These are phyloP conservation scores for Bondarzewia mesenterica DNA, from an alignment of 1,284 basidiomycete genomes.

Conservation along the genomic window DNA sequence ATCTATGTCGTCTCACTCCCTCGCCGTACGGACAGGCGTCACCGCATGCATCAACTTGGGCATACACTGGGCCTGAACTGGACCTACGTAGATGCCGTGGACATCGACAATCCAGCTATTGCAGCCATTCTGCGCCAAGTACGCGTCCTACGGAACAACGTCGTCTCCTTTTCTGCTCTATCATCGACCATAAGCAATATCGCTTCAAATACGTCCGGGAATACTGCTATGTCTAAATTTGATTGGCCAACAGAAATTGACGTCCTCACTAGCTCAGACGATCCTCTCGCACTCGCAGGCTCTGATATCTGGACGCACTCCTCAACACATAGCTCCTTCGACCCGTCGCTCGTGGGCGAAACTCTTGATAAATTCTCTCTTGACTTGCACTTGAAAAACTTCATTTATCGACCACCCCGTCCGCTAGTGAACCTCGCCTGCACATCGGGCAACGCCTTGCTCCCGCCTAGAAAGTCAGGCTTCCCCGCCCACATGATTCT, in stretches of 20 bases:
- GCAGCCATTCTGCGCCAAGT: slow-evolving; percentile 36
- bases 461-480: slow-evolving; percentile 28
- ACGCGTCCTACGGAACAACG: slow-evolving; percentile 16
- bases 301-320: slow-evolving; percentile 24
- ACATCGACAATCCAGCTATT: slow-evolving; percentile 29
- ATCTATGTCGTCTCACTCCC: slow-evolving; percentile 57
- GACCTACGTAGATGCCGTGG: slow-evolving; percentile 44
- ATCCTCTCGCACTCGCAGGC: slow-evolving; percentile 22
- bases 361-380: not conserved
- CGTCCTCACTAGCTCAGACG: slow-evolving; percentile 19
- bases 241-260: slow-evolving; percentile 40
- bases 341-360: not conserved
- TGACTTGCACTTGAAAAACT: not conserved
- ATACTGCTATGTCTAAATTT: slow-evolving; percentile 19
- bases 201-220: not conserved
- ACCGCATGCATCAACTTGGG: slow-evolving; percentile 47
- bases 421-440: slow-evolving; percentile 30
- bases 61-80: slow-evolving; percentile 37
- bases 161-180: not conserved
- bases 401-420: slow-evolving; percentile 11
- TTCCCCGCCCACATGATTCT: slow-evolving; percentile 42
- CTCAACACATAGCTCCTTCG: not conserved
- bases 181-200: not conserved
- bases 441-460: slow-evolving; percentile 36
- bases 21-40: slow-evolving; percentile 38